Evolutionary conservation across 202 grass and related monocot genomes (phyloP), one percentile per base, ranked within the genome.

Genomic region (Setaria italica): DNA sequence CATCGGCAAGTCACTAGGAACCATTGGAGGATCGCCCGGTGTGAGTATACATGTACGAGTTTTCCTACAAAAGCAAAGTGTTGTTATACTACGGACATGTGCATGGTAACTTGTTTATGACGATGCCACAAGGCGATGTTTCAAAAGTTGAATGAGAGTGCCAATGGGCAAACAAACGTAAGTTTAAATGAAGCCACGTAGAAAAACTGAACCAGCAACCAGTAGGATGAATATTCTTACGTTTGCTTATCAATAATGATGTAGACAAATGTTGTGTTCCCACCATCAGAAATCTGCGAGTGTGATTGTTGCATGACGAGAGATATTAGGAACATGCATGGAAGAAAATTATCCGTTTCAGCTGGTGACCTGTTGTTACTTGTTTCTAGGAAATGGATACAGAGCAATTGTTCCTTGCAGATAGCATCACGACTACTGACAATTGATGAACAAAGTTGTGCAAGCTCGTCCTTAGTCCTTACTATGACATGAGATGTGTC

Each of bases 1-100:
- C 76, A 72, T 13, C 9, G 79, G 58, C 19, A 89, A 55, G 50
- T 92, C 86, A 29, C 41, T 78, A 75, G 90, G 86, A 53, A 83
- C 73, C 86, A 92, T 86, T 62, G 68, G 62, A 86, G 90, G 78
- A 35, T 74, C 79, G 5, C 82, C 86, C 47, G 37, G 67, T 63
- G 79, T 92, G 47, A 85, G 82, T 86, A 92, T 80, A 69, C 90
- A 92, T 33, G 90, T 83, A 63, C 86, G 90, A 63, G 83, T 92
- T 86, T 88, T 88, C 69, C 86, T 91, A 48, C 30, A 63, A 62
- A 70, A 21, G 77, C 17, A 70, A 49, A 41, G n/a, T 37, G 41
- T 12, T 6, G 10, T 35, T 42, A 19, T 59, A 62, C 32, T 29
- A 48, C 80, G 16, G 80, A 46, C 66, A 81, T 49, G 6, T 30